phyloP scores from a whole-genome alignment of 768 basidiomycete genomes.

The Aureoboletus auriporus region DNA sequence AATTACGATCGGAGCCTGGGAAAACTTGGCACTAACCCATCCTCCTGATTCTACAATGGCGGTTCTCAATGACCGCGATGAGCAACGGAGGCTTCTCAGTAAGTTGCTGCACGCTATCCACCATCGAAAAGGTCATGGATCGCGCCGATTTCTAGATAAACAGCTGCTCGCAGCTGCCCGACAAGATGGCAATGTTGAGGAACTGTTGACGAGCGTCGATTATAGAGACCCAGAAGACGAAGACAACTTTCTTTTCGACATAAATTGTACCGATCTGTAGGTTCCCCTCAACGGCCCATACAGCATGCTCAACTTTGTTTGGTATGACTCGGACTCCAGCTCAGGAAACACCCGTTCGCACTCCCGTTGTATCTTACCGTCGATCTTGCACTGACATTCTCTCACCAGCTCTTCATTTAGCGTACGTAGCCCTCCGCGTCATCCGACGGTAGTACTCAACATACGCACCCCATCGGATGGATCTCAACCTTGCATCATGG shows the following conservation, averaged over 20 bases:
- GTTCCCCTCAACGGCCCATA: background rate
- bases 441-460: background rate
- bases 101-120: background rate
- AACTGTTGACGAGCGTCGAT: slow-evolving; percentile 18
- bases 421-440: slow-evolving; percentile 17
- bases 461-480: background rate
- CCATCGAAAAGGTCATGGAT: background rate
- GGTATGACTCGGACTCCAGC: slow-evolving; percentile 6
- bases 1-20: too few species aligned
- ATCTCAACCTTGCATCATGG: background rate
- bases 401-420: slow-evolving; percentile 27
- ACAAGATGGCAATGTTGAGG: slow-evolving; percentile 23
- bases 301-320: background rate
- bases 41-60: too few species aligned
- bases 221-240: slow-evolving; percentile 16
- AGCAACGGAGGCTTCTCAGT: slow-evolving; percentile 19
- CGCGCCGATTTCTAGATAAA: slow-evolving; percentile 15
- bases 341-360: slow-evolving; percentile 29
- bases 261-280: slow-evolving; percentile 30
- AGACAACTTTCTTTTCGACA: slow-evolving; percentile 24
- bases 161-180: slow-evolving; percentile 22
- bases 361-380: background rate
- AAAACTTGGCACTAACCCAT: too few species aligned
- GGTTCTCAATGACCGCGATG: background rate
- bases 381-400: slow-evolving; percentile 11